Conservation (phyloP, 2,329 filamentous ascomycete species). For the Microcyclospora tardicrescens region DNA sequence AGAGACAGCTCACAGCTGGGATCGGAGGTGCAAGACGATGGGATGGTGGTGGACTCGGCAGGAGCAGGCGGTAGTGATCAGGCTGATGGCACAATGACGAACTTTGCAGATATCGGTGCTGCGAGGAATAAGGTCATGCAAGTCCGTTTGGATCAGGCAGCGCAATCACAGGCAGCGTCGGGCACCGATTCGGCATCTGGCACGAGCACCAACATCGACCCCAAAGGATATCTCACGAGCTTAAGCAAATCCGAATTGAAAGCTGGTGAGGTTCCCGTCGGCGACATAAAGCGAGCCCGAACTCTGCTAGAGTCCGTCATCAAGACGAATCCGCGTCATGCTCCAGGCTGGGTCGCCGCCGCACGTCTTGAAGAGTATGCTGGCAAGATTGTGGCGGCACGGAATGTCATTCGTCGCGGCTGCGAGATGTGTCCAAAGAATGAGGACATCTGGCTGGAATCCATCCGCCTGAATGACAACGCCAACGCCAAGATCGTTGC, state of each 20-base stretch:
- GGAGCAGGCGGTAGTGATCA: slow-evolving; percentile 34
- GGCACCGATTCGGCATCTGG: slow-evolving; percentile 58
- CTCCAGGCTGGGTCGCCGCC: slow-evolving; percentile 89
- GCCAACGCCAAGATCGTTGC: slow-evolving; percentile 94
- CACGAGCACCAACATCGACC: slow-evolving; percentile 81
- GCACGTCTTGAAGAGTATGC: slow-evolving; percentile 85
- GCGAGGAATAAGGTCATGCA: slow-evolving; percentile 92
- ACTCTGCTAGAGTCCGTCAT: slow-evolving; percentile 92
- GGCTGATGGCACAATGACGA: slow-evolving; percentile 81
- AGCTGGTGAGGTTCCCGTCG: slow-evolving; percentile 71
- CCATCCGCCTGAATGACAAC: slow-evolving; percentile 81
- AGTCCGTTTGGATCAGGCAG: slow-evolving; percentile 84
- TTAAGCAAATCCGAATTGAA: slow-evolving; percentile 69
- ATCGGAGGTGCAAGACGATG: slow-evolving; percentile 78
- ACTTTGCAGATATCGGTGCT: slow-evolving; percentile 94
- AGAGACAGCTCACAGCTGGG: slow-evolving; percentile 69
- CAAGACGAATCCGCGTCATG: slow-evolving; percentile 90
- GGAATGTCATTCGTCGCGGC: slow-evolving; percentile 75
- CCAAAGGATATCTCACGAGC: slow-evolving; percentile 90
- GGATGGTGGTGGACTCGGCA: slow-evolving; percentile 26
- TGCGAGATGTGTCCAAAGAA: slow-evolving; percentile 86
- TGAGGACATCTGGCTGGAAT: slow-evolving; percentile 92
- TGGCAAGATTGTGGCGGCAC: slow-evolving; percentile 78
- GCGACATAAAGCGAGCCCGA: slow-evolving; percentile 88
- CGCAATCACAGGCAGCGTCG: slow-evolving; percentile 42